Conservation (phyloP, 116 monocot genomes). For the Thalassia testudinum region DNA sequence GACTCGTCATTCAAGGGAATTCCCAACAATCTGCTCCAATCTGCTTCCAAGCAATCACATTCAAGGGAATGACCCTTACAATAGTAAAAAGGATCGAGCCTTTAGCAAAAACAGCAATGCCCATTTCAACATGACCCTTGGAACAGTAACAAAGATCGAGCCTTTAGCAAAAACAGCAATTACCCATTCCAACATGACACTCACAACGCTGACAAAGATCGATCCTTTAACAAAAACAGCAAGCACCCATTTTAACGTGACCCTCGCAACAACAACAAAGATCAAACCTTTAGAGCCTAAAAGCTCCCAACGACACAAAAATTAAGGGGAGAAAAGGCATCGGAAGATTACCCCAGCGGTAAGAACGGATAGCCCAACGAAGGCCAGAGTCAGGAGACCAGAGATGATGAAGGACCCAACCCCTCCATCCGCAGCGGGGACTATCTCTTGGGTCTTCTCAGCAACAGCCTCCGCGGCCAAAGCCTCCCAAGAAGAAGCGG, state of each 20-base stretch:
- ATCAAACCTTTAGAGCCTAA: neutral
- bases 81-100: no score
- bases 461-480: constrained; percentile 13
- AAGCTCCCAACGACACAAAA: neutral
- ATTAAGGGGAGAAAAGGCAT: neutral
- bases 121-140: no score
- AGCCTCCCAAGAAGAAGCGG: constrained; percentile 12
- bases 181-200: neutral
- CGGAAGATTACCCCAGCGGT: constrained; percentile 47
- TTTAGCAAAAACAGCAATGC: no score
- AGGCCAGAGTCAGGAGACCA: constrained; percentile 42
- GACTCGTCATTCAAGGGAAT: no score
- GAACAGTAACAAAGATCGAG: neutral
- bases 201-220: neutral
- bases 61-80: neutral
- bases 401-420: constrained; percentile 25
- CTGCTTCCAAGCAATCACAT: neutral
- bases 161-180: neutral
- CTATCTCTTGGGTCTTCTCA: constrained; percentile 17
- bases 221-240: neutral
- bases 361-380: constrained; percentile 58
- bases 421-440: constrained; percentile 16
- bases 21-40: neutral
- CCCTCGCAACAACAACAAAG: neutral
- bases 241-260: neutral